Percentiles rank a stretch among this genome's conserved stretches.
Evolutionary conservation across 352 stramenopile genomes (phyloP).

Genomic region (Phytophthora sp.): DNA sequence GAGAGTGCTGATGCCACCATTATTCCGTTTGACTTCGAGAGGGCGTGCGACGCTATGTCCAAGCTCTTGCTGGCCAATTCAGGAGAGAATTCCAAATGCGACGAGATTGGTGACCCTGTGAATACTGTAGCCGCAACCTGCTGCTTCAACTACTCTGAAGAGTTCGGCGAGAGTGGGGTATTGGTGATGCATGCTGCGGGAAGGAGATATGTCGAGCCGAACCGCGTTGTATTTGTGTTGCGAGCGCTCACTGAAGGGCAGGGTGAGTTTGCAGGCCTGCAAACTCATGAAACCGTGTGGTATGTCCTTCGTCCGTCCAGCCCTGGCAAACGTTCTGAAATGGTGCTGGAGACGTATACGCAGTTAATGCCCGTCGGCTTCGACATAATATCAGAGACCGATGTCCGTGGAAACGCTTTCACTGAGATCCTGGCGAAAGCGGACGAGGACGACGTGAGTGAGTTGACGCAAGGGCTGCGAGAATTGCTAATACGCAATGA

Average conservation of each 20-base stretch:
- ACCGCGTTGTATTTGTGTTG: constrained; percentile 55
- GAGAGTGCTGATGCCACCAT: constrained; percentile 8
- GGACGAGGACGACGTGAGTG: not conserved
- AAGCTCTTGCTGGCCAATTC: not conserved
- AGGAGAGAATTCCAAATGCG: not conserved
- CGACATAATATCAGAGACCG: not conserved
- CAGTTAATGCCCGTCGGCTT: not conserved
- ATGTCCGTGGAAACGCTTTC: constrained; percentile 1
- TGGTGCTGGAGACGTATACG: not conserved
- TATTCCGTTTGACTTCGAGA: constrained; percentile 9
- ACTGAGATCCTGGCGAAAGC: not conserved
- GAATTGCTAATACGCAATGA: not conserved
- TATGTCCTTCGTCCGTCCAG: constrained; percentile 12
- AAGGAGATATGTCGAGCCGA: constrained; percentile 35
- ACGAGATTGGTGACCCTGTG: not conserved
- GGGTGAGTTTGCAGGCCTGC: constrained; percentile 29
- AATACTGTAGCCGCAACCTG: not conserved
- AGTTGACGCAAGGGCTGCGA: not conserved
- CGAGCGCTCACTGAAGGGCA: constrained; percentile 38
- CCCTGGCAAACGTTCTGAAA: not conserved
- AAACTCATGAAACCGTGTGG: constrained; percentile 54
- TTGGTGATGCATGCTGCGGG: constrained; percentile 22
- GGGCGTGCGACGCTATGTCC: not conserved
- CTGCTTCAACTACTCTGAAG: not conserved
- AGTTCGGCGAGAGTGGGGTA: not conserved